Conservation (phyloP, 1,284 basidiomycete genomes). For the Rhodotorula sp. region DNA sequence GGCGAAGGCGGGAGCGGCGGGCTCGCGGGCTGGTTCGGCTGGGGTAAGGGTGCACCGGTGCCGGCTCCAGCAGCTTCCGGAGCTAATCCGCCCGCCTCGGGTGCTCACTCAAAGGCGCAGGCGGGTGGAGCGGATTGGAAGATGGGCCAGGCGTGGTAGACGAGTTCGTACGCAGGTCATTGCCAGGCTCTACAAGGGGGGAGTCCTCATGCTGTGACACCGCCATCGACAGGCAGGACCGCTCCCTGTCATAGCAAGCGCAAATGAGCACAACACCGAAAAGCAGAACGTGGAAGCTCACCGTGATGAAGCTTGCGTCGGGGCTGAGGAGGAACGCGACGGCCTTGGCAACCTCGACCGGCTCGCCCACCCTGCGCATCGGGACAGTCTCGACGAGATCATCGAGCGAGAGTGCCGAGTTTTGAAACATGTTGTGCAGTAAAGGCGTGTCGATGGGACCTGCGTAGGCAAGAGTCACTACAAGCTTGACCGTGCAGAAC, state of each 20-base stretch:
- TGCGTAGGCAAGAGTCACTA: neutral
- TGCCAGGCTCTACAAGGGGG: too few species aligned
- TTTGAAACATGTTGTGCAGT: constrained; percentile 14
- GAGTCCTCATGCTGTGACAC: constrained; percentile 14
- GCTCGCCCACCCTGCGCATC: constrained; percentile 27
- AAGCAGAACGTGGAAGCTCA: neutral
- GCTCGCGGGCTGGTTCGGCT: neutral
- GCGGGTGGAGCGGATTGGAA: too few species aligned
- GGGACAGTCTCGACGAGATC: constrained; percentile 22
- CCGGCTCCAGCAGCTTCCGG: too few species aligned
- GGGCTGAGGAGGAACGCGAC: constrained; percentile 34
- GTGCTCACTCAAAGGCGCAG: neutral
- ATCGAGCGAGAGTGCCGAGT: neutral
- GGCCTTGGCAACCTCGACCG: constrained; percentile 35
- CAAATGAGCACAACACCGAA: neutral
- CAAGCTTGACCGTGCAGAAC: neutral
- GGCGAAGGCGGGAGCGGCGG: neutral
- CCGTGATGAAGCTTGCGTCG: constrained; percentile 37
- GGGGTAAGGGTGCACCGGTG: neutral
- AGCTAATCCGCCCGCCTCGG: neutral
- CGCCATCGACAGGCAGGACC: constrained; percentile 38
- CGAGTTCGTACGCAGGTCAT: too few species aligned
- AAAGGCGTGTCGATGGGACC: constrained; percentile 37
- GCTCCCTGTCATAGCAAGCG: constrained; percentile 21
- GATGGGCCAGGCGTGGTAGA: constrained; percentile 3